Percentiles rank a stretch among this genome's conserved stretches.
Conservation (phyloP, 2,329 filamentous ascomycete species). For the Clonostachys rosea region DNA sequence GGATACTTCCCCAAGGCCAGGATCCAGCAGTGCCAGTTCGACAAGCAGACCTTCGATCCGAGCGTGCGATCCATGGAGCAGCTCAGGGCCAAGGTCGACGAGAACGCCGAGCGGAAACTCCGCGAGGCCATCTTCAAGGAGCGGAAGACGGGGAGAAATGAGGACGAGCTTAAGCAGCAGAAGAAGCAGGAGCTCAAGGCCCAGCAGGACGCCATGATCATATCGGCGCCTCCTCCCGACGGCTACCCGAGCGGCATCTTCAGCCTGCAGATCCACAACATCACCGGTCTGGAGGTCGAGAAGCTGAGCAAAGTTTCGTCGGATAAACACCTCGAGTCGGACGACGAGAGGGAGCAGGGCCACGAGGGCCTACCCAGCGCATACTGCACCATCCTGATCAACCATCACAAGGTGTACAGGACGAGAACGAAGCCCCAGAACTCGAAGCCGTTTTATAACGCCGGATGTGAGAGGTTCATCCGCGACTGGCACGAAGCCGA, state of each 20-base stretch:
- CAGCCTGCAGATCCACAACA: conserved; percentile 68
- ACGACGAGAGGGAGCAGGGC: conserved; percentile 53
- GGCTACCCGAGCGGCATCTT: conserved; percentile 63
- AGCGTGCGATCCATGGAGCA: conserved; percentile 53
- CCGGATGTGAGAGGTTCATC: conserved; percentile 68
- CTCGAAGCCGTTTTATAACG: conserved; percentile 74
- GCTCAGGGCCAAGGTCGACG: conserved; percentile 51
- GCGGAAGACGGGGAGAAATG: conserved; percentile 27
- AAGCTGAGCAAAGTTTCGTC: conserved; percentile 50
- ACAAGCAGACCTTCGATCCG: conserved; percentile 54
- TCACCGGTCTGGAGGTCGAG: conserved; percentile 62
- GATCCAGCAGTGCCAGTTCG: conserved; percentile 57
- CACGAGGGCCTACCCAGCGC: conserved; percentile 63
- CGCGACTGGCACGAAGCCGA: conserved; percentile 64
- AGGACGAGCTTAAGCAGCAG: conserved; percentile 61
- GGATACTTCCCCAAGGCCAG: conserved; percentile 67
- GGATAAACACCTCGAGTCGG: conserved; percentile 19
- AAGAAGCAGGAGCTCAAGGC: conserved; percentile 61
- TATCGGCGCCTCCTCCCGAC: conserved; percentile 59
- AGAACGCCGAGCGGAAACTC: conserved; percentile 55
- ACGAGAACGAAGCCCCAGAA: conserved; percentile 76
- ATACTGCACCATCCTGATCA: conserved; percentile 70
- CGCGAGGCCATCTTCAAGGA: conserved; percentile 50
- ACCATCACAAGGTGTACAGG: conserved; percentile 65
- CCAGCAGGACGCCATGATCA: conserved; percentile 59